Base-by-base conservation (phyloP, 148 eudicot genomes). In the Amaranthus palmeri region DNA sequence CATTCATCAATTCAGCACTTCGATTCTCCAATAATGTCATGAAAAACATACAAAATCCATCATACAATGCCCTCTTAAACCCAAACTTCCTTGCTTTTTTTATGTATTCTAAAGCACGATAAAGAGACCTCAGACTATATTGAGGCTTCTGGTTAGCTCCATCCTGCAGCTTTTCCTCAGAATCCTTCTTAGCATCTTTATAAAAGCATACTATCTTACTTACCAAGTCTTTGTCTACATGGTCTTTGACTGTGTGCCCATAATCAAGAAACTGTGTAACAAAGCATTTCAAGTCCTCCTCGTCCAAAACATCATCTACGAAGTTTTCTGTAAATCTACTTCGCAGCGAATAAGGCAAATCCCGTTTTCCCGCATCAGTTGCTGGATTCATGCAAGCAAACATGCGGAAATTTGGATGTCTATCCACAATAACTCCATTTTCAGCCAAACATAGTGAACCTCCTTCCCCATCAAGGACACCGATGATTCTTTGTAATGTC, bases 311-410 rank as follows among this genome's bases (percentile, higher is more conserved):
- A 81, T 92, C 99, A 87, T 95, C 96, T 63, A 95, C 96, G 72
- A 86, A 95, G 76, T 84, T 89, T 61, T 95, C 99, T 3, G 99
- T 85, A 81, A 95, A 95, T 79, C 93, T 88, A 74, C 90, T 81
- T 77, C 96, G 81, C 71, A 95, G 73, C 8, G 90, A 80, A 69
- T 79, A 84, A 40, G 97, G 93, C 77, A 95, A 82, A 79, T 95
- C 97, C 71, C 99, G 87, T 83, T 95, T 95, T 50, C 99, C 97
- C 70, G 99, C 96, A 88, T 95, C 97, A 74, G 92, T 95, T 67
- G 99, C 99, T 62, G 99, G 99, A 86, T 95, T 95, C 99, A 95
- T 95, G 79, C 99, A 95, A 55, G 97, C 99, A 86, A 95, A 95
- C 76, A 95, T 73, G 40, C 97, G 96, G 59, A 95, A 95, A 65